Base-by-base conservation (phyloP, 1,284 basidiomycete species). In the Trametes sp. region DNA sequence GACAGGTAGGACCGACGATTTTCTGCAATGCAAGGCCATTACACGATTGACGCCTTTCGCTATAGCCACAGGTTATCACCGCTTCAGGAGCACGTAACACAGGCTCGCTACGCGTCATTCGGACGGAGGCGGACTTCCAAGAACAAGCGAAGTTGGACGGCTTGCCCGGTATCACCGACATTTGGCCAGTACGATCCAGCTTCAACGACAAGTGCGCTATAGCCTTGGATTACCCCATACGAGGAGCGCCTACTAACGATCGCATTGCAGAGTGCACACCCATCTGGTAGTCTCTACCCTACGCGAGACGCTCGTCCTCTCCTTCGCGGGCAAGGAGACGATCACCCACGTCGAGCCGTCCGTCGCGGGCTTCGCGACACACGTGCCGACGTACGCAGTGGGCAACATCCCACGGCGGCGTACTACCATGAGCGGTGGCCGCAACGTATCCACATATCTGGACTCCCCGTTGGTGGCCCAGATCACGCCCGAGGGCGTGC, bases 21-120 rank as follows among this genome's bases (percentile, higher is more conserved):
- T 19, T 41, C 14, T 41, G n/a, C 38, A 19, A 19, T 41, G 16
- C 19, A 19, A n/a, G 38, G n/a, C n/a, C n/a, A n/a, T n/a, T n/a
- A 14, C 38, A 19, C 38, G 38, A 8, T 41, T 41, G 38, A 41
- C 38, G 16, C 24, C 29, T 8, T 13, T 51, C 58, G 42, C 57
- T 62, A n/a, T 57, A 72, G 89, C 85, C 85, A 14, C 89, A 96
- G 73, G 85, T 98, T 50, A 87, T 98, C 3, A 93, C 95, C 0
- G 95, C 94, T 66, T 97, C 95, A 2, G 97, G 97, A 1, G 91
- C 89, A 0, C 84, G 85, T 21, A 94, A 88, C 64, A 86, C 88
- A 0, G 96, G 96, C 8, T 90, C 91, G 11, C 73, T 99, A 10
- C 88, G 94, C 41, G 77, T 96, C 28, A 85, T 98, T 10, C 83